Evolutionary conservation across 2,329 filamentous ascomycete genomes (phyloP), one percentile per base, ranked within the genome.

Genomic region (Shiraia bambusicola): DNA sequence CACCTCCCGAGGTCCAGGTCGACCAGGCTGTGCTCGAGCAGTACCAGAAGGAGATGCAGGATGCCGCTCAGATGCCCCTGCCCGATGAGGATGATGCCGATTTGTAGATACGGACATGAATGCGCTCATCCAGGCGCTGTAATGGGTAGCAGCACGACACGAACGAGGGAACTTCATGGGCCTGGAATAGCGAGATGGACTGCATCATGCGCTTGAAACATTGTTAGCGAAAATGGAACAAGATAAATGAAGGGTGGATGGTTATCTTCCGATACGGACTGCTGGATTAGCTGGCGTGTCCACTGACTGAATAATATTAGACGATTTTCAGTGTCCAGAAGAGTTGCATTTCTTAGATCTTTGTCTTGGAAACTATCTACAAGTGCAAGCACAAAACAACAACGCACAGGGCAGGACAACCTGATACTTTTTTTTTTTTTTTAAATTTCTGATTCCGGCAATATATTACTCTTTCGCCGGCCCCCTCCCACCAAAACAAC

Each of bases 61-160:
- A 79, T 36, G 93, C 93, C 52, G 83, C 86, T 52, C 62, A 79
- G 53, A 83, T 87, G 83, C 90, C 93, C 65, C 88, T 98, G 64
- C 93, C 93, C 58, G 91, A 90, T 67, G 93, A 97, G 81, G 88
- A 94, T 57, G 92, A 95, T 61, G 83, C 88, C 56, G 75, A 77
- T 59, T 73, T 77, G 71, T 77, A 76, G 64, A 72, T 66, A 63
- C 30, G 48, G 49, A 53, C 49, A 55, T 48, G 38, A 50, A 27
- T 8, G 38, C 38, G 48, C 45, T 51, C 44, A 47, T 49, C 49
- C 37, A 49, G 37, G 51, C 50, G 46, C 56, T 50, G 40, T 56
- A 56, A 61, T 58, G 59, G 55, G 55, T 51, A 43, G 41, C 26
- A 50, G n/a, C 46, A 61, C 52, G 58, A 59, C 49, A 62, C 49